phyloP scores from a whole-genome alignment of 208 protist genomes.

The Trypanosoma platydactyli region DNA sequence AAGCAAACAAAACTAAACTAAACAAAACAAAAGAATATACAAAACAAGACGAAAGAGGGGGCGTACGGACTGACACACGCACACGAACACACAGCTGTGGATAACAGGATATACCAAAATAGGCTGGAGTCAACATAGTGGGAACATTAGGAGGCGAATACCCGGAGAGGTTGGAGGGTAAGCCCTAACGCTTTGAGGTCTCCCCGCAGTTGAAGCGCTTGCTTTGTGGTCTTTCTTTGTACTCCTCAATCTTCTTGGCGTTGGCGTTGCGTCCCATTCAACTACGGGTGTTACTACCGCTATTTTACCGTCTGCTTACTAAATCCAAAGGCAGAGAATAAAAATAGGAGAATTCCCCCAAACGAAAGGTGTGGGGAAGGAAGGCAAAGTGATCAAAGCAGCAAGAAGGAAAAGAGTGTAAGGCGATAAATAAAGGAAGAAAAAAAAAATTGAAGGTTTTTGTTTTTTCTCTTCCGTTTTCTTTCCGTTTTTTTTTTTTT shows the following conservation, averaged over 20 bases:
- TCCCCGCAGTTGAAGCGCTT: no score
- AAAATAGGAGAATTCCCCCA: not conserved
- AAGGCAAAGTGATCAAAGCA: conserved; percentile 9
- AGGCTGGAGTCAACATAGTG: not conserved
- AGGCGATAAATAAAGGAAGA: conserved; percentile 5
- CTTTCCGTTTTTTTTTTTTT: conserved; percentile 13
- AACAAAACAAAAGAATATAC: not conserved
- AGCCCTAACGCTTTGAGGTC: no score
- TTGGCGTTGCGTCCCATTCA: no score
- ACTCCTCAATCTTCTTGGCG: no score
- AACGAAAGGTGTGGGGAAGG: conserved; percentile 4
- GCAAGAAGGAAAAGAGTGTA: conserved; percentile 15
- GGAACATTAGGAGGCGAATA: no score
- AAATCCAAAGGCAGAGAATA: no score
- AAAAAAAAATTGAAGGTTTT: not conserved
- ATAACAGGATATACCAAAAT: not conserved
- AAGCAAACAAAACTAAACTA: not conserved
- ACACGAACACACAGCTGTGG: not conserved
- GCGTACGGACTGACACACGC: not conserved
- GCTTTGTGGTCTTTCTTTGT: no score
- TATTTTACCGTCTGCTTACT: no score
- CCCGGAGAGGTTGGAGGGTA: no score
- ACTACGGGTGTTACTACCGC: no score
- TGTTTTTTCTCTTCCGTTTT: conserved; percentile 1
- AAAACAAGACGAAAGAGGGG: not conserved